Base-by-base conservation (phyloP, 306 rosid genomes). In the Trifolium subterraneum region DNA sequence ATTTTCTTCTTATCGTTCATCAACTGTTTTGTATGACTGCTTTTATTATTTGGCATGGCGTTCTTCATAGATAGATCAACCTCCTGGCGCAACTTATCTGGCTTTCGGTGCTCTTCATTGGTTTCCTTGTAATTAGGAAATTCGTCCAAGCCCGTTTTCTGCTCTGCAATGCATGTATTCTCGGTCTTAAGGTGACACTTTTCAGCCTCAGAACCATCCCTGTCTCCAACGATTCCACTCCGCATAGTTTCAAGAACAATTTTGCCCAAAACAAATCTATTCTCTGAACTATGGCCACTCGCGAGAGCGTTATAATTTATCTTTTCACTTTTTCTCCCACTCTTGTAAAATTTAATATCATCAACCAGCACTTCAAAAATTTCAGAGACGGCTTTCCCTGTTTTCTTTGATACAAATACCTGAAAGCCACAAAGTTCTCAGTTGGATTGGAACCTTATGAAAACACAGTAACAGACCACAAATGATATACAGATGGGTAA, bases 211-310 rank as follows among this genome's bases (percentile, higher is more conserved):
- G 33, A 83, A 35, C 54, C 75, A 74, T 84, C 82, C 70, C 39
- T 47, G 14, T 70, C 74, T 64, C 51, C 76, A 75, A 76, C 65
- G 63, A 79, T 75, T 62, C 74, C 84, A 59, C 86, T 44, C 45
- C 67, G 76, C 93, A 92, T 72, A 64, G 96, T 94, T 68, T 92
- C 90, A 55, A 92, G 84, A 71, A 94, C 71, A 78, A 94, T 73
- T 80, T 86, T 86, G 27, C 97, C 96, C 12, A 94, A 56, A 76
- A 94, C 92, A 88, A 82, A 90, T 79, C 90, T 70, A 63, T 78
- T 78, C 90, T 92, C 99, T 1, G 70, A 45, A 71, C 82, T 52
- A 69, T 27, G 8, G 11, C 97, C 96, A 71, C 25, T 80, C 71
- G 86, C 78, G 69, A 88, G 90, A 81, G 29, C 44, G 16, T 11